Evolutionary conservation across 768 basidiomycete species (phyloP), one percentile per base, ranked within the genome.

Genomic region (Chlorophyllum brunneum): DNA sequence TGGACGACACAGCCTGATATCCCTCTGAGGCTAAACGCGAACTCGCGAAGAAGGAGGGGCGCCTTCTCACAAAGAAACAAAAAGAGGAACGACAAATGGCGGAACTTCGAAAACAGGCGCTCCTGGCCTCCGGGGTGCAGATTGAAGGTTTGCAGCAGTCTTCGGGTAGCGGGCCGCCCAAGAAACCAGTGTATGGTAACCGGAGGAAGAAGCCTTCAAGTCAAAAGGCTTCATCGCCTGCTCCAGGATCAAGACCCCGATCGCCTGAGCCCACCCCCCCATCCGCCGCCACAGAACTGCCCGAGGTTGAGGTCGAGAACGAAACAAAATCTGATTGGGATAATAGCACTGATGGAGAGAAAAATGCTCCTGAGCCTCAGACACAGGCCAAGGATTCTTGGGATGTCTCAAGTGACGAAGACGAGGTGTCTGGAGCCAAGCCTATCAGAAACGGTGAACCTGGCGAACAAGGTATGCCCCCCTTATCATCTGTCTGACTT

Each of bases 51-150:
- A 95, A 94, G 66, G 95, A 98, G 70, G 97, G 97, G 20, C 82
- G 88, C 40, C 72, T 95, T 22, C 77, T 98, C 44, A 98, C 95
- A n/a, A 94, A 95, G 68, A 97, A 95, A 70, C 95, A 98, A 67
- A 95, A 93, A 68, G 88, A 92, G 63, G 95, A 98, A 66, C 85
- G 80, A 59, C 89, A 88, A 18, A 88, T 85, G 58, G 94, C 92
- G 2, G 95, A 98, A 66, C 82, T 92, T 26, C 85, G 94, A 51
- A 89, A 85, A 64, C 83, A 95, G 64, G 95, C 95, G 2, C 79
- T 98, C 47, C 76, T 98, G 44, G 87, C 90, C 16, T 88, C 90
- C 30, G 94, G 93, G 44, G 88, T 88, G 42, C 85, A 86, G 59
- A 88, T 99, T 54, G 94, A 95, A 61, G 97, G 92, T 55, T 73